A percentile compares a stretch with the other conserved stretches of the same genome.
These are phyloP conservation scores for Ustilago cynodontis DNA, from an alignment of 1,284 basidiomycete species.

Conservation along the genomic window DNA sequence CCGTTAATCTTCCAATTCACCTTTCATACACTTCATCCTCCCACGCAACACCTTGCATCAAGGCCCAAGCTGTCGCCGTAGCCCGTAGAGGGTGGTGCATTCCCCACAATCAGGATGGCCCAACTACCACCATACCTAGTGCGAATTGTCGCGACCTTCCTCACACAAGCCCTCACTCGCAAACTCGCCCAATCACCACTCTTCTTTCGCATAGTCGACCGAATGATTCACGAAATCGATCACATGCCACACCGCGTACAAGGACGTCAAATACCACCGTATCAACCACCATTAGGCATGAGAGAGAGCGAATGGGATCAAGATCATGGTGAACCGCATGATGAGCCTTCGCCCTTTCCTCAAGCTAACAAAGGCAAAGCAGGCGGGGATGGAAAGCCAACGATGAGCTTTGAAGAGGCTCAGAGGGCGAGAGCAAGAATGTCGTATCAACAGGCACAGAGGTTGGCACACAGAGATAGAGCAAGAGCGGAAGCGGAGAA, in stretches of 20 bases:
- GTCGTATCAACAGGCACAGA: slow-evolving; percentile 43
- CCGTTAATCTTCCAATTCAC: background rate
- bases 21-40: background rate
- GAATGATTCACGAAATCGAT: slow-evolving; percentile 62
- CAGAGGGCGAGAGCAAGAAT: slow-evolving; percentile 39
- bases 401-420: slow-evolving; percentile 40
- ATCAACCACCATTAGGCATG: slow-evolving; percentile 53
- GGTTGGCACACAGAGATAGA: slow-evolving; percentile 42
- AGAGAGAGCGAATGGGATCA: slow-evolving; percentile 55
- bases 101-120: slow-evolving; percentile 37
- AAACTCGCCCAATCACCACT: slow-evolving; percentile 54
- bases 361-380: background rate
- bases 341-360: slow-evolving; percentile 54
- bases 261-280: slow-evolving; percentile 52
- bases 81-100: background rate
- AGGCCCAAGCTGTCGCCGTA: background rate
- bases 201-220: slow-evolving; percentile 58
- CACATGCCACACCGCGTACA: slow-evolving; percentile 58
- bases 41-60: background rate
- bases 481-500: slow-evolving; percentile 22
- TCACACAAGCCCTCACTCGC: slow-evolving; percentile 56
- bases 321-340: slow-evolving; percentile 57
- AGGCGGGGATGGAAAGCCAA: background rate
- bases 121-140: slow-evolving; percentile 57
- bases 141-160: slow-evolving; percentile 50